Evolutionary conservation across 2,329 filamentous ascomycete genomes (phyloP), one percentile per base, ranked within the genome.

Genomic region (Fusarium chuoi): DNA sequence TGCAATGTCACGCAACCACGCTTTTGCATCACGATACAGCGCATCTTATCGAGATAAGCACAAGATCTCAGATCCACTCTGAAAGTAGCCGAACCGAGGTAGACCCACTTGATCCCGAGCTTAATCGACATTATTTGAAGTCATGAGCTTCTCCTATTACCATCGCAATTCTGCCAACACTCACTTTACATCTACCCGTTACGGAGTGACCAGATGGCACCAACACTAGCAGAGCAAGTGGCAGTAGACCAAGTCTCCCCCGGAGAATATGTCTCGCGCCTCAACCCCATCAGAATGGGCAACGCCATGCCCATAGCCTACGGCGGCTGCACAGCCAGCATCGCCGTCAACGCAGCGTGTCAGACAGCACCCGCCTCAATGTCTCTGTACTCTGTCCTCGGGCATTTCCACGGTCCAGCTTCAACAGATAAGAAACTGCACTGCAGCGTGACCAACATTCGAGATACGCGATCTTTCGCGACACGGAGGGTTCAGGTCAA

Each of bases 381-480:
- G 74, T 79, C 82, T 6, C 78, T 87, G 8, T 88, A 88, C 74
- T 86, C 85, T 1, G 73, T 85, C 0, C 71, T 84, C 1, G 87
- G 87, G 1, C 81, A 86, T 63, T 88, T 83, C 55, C 82, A 86
- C 2, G 85, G 86, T 5, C 86, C 87, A 4, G 83, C 85, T 6
- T 77, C 81, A 24, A 84, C 79, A 1, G 82, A 84, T 33, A 78
- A 81, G 26, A 82, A 81, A 22, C 68, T 87, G 3, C 74, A 75
- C 41, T 82, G 81, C 57, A 79, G 70, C 7, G 83, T 86, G 4
- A 77, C 78, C 24, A 73, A 70, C 22, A 79, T 83, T 5, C 81
- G 87, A 18, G 82, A 84, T 55, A 87, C 87, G 3, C 80, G 83
- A 20, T 84, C 85, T 1, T 88, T 88, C 61, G 83, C 83, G 6